Conservation (phyloP, 768 basidiomycete genomes). For the Leucocoprinus leucothites region DNA sequence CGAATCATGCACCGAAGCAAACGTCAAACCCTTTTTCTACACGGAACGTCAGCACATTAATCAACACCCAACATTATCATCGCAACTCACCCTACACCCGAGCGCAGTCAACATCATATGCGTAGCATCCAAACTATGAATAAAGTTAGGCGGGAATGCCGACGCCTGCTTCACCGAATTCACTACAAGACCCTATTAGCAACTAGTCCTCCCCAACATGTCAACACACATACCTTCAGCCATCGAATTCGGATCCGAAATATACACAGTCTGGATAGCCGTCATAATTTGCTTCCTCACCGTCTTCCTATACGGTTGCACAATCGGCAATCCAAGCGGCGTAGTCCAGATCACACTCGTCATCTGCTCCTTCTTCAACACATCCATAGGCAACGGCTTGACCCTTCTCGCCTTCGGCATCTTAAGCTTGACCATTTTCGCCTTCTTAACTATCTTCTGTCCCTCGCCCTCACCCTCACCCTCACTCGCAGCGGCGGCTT, state of each 20-base stretch:
- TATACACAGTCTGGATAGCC: constrained; percentile 80
- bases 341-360: constrained; percentile 96
- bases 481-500: no score
- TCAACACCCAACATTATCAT: no score
- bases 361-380: constrained; percentile 87
- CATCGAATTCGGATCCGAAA: constrained; percentile 79
- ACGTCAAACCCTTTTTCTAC: no score
- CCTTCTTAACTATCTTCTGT: no score
- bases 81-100: no score
- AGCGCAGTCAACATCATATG: no score
- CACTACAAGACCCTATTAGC: constrained; percentile 37
- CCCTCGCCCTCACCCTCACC: no score
- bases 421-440: no score
- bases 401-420: no score
- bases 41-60: no score
- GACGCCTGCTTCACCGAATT: constrained; percentile 86
- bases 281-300: constrained; percentile 84
- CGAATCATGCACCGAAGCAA: no score
- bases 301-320: constrained; percentile 90
- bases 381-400: constrained; percentile 18
- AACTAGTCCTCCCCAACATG: not conserved
- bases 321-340: constrained; percentile 90
- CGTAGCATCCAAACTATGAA: constrained; percentile 96
- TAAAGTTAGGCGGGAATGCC: constrained; percentile 98
- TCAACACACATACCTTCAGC: constrained; percentile 51